Evolutionary conservation across 305 asterid species (phyloP), one percentile per base, ranked within the genome.

Genomic region (Solanum aculeatissimum): DNA sequence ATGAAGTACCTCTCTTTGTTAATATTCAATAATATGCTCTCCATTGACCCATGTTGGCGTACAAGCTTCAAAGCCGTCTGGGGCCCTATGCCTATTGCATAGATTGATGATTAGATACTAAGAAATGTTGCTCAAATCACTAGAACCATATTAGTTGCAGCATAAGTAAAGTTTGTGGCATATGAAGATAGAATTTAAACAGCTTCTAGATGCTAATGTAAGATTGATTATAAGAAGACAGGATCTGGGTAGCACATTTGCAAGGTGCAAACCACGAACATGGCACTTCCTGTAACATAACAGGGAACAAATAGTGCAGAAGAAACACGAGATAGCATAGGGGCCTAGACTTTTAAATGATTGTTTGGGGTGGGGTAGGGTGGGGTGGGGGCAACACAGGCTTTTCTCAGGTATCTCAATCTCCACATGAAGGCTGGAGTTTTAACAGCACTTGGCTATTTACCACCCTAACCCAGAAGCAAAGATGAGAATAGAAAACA

Each of bases 31-130:
- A 97, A 85, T 84, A 97, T 89, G 86, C 85, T 88, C 91, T 97
- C 99, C 51, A 97, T 92, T 19, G 97, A 94, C 62, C 98, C 96
- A 89, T 95, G 99, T 84, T 95, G 97, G 78, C 97, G 95, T 82
- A 97, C 93, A 88, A 97, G 93, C 93, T 97, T 97, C 91, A 97
- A 88, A 85, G 99, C 98, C 72, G 99, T 97, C 89, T 90, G 89
- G 86, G 98, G 97, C 78, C 98, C 99, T 85, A 97, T 92, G 86
- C 99, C 99, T 97, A 92, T 89, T 86, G 89, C 62, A 86, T n/a
- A 27, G 65, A 83, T 82, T 19, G 58, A 18, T 18, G 32, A 78
- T 78, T 78, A 78, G 66, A 78, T 32, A 53, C 49, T 49, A 53
- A 53, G 32, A 78, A 78, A 10, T 53, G 45, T 53, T 53, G 66